These are phyloP conservation scores for Talaromyces sp. DNA, from an alignment of 2,329 filamentous ascomycete genomes.

Conservation along the genomic window DNA sequence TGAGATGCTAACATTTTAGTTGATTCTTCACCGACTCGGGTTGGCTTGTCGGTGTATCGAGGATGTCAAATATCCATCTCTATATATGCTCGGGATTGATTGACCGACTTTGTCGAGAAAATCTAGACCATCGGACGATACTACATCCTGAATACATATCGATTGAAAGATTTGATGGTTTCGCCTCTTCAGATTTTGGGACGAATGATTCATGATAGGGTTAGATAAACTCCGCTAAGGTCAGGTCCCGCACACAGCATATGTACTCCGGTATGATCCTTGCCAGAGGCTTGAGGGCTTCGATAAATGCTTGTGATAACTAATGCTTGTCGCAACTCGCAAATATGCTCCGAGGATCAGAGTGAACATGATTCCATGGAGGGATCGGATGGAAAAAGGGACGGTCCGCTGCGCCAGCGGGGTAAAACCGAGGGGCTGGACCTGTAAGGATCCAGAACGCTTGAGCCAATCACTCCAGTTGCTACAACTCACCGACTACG, in stretches of 20 bases:
- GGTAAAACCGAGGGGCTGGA: slow-evolving; percentile 17
- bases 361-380: background rate
- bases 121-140: slow-evolving; percentile 1
- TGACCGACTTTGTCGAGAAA: background rate
- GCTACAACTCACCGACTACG: background rate
- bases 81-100: background rate
- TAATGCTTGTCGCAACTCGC: background rate
- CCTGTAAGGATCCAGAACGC: background rate
- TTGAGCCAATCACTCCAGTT: background rate
- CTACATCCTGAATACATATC: background rate
- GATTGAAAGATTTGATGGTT: background rate
- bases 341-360: background rate
- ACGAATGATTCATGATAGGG: background rate
- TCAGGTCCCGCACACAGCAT: slow-evolving; percentile 26
- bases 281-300: background rate
- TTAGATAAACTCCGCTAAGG: slow-evolving; percentile 13
- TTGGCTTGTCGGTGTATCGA: background rate
- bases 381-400: slow-evolving; percentile 7
- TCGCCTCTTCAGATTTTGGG: background rate
- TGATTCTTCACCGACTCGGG: slow-evolving; percentile 5
- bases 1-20: slow-evolving; percentile 4
- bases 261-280: slow-evolving; percentile 29
- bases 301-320: background rate
- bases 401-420: slow-evolving; percentile 14
- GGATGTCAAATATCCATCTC: background rate